Evolutionary conservation across 345 rosid genomes (phyloP).

Genomic region (Syzygium oleosum): DNA sequence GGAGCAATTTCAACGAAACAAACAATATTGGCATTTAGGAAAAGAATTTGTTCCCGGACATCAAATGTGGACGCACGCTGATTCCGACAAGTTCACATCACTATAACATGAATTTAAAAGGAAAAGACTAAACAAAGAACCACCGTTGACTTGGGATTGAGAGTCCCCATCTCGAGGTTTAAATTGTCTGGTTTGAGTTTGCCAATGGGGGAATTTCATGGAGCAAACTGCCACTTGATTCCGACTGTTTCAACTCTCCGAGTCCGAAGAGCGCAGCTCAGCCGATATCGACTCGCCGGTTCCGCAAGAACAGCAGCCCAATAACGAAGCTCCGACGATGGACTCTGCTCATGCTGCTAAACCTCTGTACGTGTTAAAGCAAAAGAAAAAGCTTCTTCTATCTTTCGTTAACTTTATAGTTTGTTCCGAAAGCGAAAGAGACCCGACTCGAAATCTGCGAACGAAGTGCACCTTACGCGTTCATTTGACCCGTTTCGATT

Average conservation of each 20-base stretch:
- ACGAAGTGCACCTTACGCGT: background rate
- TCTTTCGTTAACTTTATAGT: background rate
- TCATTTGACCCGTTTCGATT: background rate
- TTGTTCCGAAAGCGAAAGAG: background rate
- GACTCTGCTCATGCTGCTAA: background rate
- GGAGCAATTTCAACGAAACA: no score
- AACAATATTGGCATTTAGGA: background rate
- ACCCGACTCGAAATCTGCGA: background rate
- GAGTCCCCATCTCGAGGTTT: no score
- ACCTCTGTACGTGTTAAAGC: background rate
- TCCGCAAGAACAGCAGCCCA: background rate
- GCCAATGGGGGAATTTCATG: accelerated
- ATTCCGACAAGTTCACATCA: background rate
- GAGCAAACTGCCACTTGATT: background rate
- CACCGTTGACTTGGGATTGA: background rate
- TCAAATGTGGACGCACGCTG: background rate
- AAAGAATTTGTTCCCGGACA: background rate
- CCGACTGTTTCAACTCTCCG: background rate
- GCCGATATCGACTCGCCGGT: background rate
- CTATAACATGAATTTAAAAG: no score
- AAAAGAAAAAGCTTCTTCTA: background rate
- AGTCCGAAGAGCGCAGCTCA: background rate
- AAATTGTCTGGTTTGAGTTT: background rate
- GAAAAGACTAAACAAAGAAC: no score
- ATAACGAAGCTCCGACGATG: background rate